A percentile compares a stretch with the other conserved stretches of the same genome.
Conservation (phyloP, 148 eudicot genomes). For the Heliosperma pusillum region DNA sequence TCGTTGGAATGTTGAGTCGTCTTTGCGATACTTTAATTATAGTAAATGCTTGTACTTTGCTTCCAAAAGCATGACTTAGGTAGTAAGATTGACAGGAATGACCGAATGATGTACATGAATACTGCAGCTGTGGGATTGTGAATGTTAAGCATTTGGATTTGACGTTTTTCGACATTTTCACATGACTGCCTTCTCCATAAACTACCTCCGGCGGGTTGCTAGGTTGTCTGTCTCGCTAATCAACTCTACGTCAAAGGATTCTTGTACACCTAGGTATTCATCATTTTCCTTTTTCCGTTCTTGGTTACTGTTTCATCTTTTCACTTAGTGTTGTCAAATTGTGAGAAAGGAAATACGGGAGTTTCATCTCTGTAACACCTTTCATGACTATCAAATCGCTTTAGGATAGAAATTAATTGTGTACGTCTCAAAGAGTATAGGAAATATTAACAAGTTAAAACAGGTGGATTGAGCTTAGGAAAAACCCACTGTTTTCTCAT, state of each 20-base stretch:
- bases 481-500: not conserved
- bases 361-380: not conserved
- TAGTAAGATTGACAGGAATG: not conserved
- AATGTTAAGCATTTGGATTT: not conserved
- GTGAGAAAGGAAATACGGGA: not conserved
- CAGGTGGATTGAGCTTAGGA: not conserved
- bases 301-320: not conserved
- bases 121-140: not conserved
- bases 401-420: not conserved
- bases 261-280: conserved; percentile 12
- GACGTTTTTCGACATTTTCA: not conserved
- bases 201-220: conserved; percentile 20
- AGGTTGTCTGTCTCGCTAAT: conserved; percentile 19
- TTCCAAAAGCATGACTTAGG: no score
- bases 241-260: conserved; percentile 12
- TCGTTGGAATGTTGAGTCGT: no score
- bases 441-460: not conserved
- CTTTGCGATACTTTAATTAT: not conserved
- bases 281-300: not conserved
- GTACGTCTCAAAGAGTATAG: not conserved
- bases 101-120: not conserved
- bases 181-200: conserved; percentile 15
- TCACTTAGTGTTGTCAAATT: not conserved
- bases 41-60: not conserved
- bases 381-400: not conserved